Evolutionary conservation across 306 rosid species (phyloP).

Genomic region (Rosa persica): DNA sequence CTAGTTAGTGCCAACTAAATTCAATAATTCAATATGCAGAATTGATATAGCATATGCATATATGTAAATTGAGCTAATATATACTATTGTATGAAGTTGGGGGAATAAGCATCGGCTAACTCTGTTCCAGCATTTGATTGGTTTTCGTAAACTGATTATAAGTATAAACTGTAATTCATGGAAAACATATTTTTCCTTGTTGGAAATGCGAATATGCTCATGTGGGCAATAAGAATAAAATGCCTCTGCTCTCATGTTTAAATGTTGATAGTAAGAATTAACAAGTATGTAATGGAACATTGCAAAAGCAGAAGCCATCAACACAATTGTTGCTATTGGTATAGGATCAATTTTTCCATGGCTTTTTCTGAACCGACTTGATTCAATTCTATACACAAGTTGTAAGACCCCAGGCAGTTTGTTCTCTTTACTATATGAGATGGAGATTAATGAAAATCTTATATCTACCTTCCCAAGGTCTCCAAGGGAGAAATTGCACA

Average conservation of each 20-base stretch:
- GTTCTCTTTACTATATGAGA: neutral
- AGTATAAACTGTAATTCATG: neutral
- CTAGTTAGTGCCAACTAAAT: neutral
- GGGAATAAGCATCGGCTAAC: no score
- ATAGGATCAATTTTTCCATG: neutral
- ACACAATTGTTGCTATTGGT: neutral
- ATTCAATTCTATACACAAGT: neutral
- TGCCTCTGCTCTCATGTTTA: neutral
- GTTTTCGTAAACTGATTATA: neutral
- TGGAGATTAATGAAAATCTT: neutral
- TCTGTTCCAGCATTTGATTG: neutral
- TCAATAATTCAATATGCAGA: neutral
- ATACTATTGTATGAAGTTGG: no score
- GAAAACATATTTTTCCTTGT: neutral
- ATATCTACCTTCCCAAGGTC: constrained; percentile 86
- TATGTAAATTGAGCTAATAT: no score
- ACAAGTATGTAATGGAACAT: neutral
- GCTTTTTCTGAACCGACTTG: neutral
- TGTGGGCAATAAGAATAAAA: neutral
- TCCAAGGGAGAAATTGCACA: constrained; percentile 95
- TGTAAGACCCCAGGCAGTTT: neutral
- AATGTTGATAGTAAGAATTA: neutral
- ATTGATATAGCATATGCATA: neutral
- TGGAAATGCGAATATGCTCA: neutral
- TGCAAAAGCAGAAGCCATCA: neutral